Conservation (phyloP, 352 stramenopile genomes). For the Saprolegnia parasitica region DNA sequence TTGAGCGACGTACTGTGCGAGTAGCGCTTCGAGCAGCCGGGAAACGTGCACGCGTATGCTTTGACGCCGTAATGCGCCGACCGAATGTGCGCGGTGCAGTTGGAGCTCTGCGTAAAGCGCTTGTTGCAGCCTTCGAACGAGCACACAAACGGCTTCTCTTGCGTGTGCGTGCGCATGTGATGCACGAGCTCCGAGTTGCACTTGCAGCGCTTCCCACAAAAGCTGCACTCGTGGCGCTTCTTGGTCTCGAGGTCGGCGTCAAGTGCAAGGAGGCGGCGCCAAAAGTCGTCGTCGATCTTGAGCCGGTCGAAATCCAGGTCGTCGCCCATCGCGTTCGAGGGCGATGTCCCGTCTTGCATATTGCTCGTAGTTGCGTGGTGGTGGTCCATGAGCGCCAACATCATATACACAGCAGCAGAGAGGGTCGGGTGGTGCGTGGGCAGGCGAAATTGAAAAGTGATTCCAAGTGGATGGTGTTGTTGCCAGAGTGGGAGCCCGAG, state of each 20-base stretch:
- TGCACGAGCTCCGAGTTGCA: slow-evolving; percentile 30
- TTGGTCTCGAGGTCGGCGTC: background rate
- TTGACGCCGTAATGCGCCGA: slow-evolving; percentile 24
- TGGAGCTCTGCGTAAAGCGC: slow-evolving; percentile 31
- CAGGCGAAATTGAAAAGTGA: no score
- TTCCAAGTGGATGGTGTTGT: no score
- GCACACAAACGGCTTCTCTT: slow-evolving; percentile 30
- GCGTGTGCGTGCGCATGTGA: slow-evolving; percentile 31
- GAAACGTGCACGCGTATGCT: slow-evolving; percentile 28
- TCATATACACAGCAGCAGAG: background rate
- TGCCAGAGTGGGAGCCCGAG: no score
- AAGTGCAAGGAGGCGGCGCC: background rate
- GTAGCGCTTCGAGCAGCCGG: slow-evolving; percentile 31
- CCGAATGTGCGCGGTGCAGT: slow-evolving; percentile 29
- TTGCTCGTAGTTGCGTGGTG: background rate
- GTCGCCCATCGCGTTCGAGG: background rate
- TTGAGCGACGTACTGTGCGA: slow-evolving; percentile 28
- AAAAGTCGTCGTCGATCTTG: slow-evolving; percentile 15
- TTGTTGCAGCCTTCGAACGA: slow-evolving; percentile 31
- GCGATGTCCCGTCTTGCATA: no score
- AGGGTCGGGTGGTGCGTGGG: no score
- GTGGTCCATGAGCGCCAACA: background rate
- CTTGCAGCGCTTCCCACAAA: slow-evolving; percentile 30
- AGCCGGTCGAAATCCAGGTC: slow-evolving; percentile 8
- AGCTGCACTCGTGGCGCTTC: slow-evolving; percentile 10